Percentiles rank a stretch among this genome's conserved stretches.
Conservation (phyloP, 768 basidiomycete species). For the Tricholoma saponaceum region DNA sequence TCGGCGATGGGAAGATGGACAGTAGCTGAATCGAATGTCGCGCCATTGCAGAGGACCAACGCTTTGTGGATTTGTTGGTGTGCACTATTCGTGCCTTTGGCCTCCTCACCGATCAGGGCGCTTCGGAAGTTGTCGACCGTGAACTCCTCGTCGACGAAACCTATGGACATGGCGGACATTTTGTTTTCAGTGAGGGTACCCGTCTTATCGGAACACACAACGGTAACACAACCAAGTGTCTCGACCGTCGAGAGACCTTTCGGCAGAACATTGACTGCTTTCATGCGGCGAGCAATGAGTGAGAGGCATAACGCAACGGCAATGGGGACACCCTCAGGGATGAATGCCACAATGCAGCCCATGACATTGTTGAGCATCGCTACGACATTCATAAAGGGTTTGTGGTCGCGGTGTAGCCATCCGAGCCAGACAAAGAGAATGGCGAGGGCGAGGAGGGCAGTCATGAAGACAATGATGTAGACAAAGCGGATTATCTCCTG, state of each 20-base stretch:
- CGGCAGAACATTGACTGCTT: slow-evolving; percentile 10
- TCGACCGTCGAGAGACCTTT: slow-evolving; percentile 64
- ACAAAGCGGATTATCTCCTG: slow-evolving; percentile 48
- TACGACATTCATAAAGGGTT: slow-evolving; percentile 45
- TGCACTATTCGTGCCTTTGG: slow-evolving; percentile 1
- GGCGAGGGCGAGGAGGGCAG: slow-evolving; percentile 34
- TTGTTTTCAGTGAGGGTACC: slow-evolving; percentile 58
- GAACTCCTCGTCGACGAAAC: slow-evolving; percentile 30
- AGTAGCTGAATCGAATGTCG: slow-evolving; percentile 38
- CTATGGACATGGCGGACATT: slow-evolving; percentile 52
- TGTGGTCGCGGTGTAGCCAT: slow-evolving; percentile 38
- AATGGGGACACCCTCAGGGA: slow-evolving; percentile 50
- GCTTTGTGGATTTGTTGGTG: slow-evolving; percentile 26
- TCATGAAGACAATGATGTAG: slow-evolving; percentile 43
- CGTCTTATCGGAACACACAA: slow-evolving; percentile 53
- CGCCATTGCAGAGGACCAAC: slow-evolving; percentile 55
- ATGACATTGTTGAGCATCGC: slow-evolving; percentile 53
- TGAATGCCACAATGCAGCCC: slow-evolving; percentile 34
- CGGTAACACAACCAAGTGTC: slow-evolving; percentile 59
- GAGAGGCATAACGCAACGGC: slow-evolving; percentile 50
- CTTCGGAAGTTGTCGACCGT: slow-evolving; percentile 19
- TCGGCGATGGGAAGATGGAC: slow-evolving; percentile 23
- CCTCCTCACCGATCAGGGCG: slow-evolving; percentile 3
- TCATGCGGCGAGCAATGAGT: slow-evolving; percentile 15
- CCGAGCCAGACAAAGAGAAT: slow-evolving; percentile 40